Percentiles rank a stretch among this genome's conserved stretches.
Conservation (phyloP, 1,139 yeast genomes). For the Blastobotrys apis region DNA sequence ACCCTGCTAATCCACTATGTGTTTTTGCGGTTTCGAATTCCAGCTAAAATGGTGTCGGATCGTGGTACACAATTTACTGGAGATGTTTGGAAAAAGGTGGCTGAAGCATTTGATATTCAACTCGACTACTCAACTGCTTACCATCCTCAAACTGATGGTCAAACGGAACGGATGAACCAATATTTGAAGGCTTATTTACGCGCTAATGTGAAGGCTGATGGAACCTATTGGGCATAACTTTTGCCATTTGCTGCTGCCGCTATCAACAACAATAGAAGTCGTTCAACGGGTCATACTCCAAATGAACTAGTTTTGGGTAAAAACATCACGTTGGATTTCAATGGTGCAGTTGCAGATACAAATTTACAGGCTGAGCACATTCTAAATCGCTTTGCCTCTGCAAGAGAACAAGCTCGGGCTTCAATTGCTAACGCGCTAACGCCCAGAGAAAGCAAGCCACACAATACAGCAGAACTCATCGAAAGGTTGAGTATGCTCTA, state of each 20-base stretch:
- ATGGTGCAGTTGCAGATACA: no score
- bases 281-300: not conserved
- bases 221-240: conserved; percentile 1
- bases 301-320: conserved; percentile 3
- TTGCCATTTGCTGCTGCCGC: conserved; percentile 2
- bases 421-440: no score
- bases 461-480: not conserved
- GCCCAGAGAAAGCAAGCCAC: no score
- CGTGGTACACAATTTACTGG: not conserved
- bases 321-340: no score
- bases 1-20: not conserved
- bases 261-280: not conserved
- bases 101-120: not conserved
- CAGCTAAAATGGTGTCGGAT: no score
- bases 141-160: conserved; percentile 6
- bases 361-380: not conserved
- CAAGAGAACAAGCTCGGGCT: no score
- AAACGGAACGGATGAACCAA: conserved; percentile 8
- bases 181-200: conserved; percentile 1
- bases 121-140: not conserved
- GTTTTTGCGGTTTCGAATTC: no score
- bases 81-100: not conserved
- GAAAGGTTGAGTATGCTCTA: not conserved
- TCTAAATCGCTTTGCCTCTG: no score
- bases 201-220: not conserved